Conservation (phyloP, 257 asterid genomes). For the Galeopsis tetrahit region DNA sequence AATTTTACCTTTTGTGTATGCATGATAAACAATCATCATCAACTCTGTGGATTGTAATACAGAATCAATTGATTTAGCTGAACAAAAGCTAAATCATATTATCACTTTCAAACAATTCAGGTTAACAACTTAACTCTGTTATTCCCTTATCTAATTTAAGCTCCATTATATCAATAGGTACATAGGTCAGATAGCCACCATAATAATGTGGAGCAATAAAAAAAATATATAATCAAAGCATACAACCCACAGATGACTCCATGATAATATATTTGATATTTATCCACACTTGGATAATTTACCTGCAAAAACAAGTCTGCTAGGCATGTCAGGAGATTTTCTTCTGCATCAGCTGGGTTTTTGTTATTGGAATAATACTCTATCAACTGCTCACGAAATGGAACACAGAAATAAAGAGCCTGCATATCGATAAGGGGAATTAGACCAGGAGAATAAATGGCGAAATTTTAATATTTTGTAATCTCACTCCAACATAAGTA, state of each 20-base stretch:
- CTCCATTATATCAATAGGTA: background rate
- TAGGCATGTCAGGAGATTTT: slow-evolving; percentile 83
- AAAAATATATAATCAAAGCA: slow-evolving; percentile 11
- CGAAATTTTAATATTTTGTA: background rate
- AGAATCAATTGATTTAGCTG: slow-evolving; percentile 6
- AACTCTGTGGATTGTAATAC: background rate
- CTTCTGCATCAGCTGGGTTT: slow-evolving; percentile 75
- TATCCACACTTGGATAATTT: slow-evolving; percentile 13
- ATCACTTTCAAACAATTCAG: slow-evolving; percentile 17
- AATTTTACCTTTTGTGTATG: background rate
- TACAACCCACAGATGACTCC: slow-evolving; percentile 23
- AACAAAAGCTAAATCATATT: background rate
- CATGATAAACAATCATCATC: slow-evolving; percentile 2
- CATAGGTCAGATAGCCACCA: slow-evolving; percentile 13
- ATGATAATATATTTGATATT: slow-evolving; percentile 1
- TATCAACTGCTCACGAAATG: slow-evolving; percentile 88
- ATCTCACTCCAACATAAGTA: slow-evolving; percentile 24
- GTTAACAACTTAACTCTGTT: background rate
- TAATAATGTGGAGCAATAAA: background rate
- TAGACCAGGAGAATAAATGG: slow-evolving; percentile 4
- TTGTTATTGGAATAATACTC: slow-evolving; percentile 82
- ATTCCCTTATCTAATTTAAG: background rate
- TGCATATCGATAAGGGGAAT: slow-evolving; percentile 39
- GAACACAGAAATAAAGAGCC: slow-evolving; percentile 96
- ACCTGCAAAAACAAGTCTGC: slow-evolving; percentile 95